Base-by-base conservation (phyloP, 164 flowering plant species). In the Macadamia integrifolia region DNA sequence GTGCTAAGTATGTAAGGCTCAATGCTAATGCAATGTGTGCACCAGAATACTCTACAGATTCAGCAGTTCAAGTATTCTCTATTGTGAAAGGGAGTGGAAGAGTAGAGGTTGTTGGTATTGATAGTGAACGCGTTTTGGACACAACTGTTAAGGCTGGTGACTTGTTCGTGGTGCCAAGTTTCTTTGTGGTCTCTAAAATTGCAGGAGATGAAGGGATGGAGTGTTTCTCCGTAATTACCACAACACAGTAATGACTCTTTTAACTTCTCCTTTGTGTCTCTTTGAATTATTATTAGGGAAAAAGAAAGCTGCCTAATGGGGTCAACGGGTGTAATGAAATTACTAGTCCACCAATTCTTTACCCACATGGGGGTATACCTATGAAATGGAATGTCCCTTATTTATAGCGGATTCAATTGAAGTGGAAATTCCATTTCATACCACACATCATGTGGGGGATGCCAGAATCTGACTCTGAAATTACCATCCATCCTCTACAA, bases 61-160 rank as follows among this genome's bases (percentile, higher is more conserved):
- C 91, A 2, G 90, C 87, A 0, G 69, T 83, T 52, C 88, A 87
- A 76, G 84, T 85, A 58, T 86, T 85, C 18, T 86, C 84, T 65
- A 75, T 88, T 62, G 84, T 82, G 0, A 72, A 84, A 29, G 97
- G 96, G 0, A 82, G 91, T 56, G 96, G 90, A 31, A 82, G 82
- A 8, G 89, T 76, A 15, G 89, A 88, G 68, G 78, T 90, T 15
- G 89, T 86, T 31, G 93, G 90, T 8, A 71, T 70, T n/a, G 86
- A 86, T 67, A 92, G 92, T 0, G 58, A 64, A 6, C 76, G 86
- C n/a, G 84, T 82, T 3, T 31, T 85, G 66, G 86, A 88, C 55
- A 80, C 83, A 0, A 79, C 75, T 23, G 69, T 87, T 1, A 78
- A 75, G 69, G 86, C 84, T 2, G 93, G 88, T 0, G 44, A 74